Conservation (phyloP, 1,139 yeast genomes). For the Sugiyamaella castrensis region DNA sequence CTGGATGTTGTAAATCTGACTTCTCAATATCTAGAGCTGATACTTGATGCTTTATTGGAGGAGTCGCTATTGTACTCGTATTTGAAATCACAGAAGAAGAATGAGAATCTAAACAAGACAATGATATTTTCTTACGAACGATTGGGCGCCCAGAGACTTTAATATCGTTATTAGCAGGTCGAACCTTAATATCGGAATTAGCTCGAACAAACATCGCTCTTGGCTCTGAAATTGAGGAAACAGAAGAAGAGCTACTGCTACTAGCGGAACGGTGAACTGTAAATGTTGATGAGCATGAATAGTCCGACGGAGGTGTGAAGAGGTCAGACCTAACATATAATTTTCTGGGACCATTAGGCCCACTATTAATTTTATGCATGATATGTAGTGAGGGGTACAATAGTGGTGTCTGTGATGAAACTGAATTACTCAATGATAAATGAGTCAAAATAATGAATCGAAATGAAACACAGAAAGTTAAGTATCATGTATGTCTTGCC, state of each 20-base stretch:
- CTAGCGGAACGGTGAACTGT: background rate
- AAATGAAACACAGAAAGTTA: too few species aligned
- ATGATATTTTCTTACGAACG: background rate
- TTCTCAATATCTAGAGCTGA: slow-evolving; percentile 5
- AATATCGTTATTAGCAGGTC: background rate
- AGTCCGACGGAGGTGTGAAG: too few species aligned
- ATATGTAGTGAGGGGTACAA: too few species aligned
- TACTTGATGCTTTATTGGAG: background rate
- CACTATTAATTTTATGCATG: too few species aligned
- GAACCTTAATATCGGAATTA: slow-evolving; percentile 9
- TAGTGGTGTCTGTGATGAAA: too few species aligned
- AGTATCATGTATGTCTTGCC: too few species aligned
- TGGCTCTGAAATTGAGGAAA: background rate
- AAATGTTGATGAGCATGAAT: too few species aligned
- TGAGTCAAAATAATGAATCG: too few species aligned
- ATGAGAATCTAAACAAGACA: background rate
- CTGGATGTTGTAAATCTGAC: slow-evolving; percentile 1
- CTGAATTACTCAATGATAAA: too few species aligned
- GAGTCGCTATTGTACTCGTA: background rate
- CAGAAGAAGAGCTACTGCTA: background rate
- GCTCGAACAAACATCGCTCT: slow-evolving; percentile 4
- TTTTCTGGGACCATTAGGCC: too few species aligned
- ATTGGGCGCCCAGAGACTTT: background rate
- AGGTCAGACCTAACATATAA: too few species aligned
- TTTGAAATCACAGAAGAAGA: background rate